Base-by-base conservation (phyloP, 805 yeast genomes). In the Lipomyces mesembrius region DNA sequence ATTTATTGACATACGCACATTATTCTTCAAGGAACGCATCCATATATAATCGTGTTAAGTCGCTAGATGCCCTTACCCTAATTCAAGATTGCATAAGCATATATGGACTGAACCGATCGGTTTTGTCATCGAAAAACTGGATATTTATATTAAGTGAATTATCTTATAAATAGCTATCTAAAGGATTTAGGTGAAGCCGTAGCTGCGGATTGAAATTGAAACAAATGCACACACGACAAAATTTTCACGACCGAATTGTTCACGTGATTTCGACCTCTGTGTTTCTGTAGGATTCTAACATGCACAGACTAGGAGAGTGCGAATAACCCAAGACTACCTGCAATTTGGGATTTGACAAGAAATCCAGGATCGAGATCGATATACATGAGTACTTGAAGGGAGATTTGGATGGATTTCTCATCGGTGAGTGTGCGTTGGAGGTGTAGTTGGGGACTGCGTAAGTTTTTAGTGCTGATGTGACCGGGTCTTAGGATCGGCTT, bases 401-500 rank as follows among this genome's bases (percentile, higher is more conserved):
- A 43, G 22, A 7, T 17, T 43, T n/a, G 52, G 64, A 67, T 67
- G 71, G 71, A 67, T 34, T 43, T 68, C 53, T 62, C 71, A 35
- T 54, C 71, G 51, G 71, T 65, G 57, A 46, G 70, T 51, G 14
- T 37, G 11, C 6, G 12, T 27, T n/a, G 55, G 39, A 3, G 60
- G 7, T 9, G 62, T 12, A 1, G 49, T n/a, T 17, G 17, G 1
- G 20, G n/a, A 8, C 12, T 17, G 17, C 1, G 20, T 12, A 8
- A 22, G 12, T 54, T 39, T 35, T 34, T 56, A 11, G 29, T 57
- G 57, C 57, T 57, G 55, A 60, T 52, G 37, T 12, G 53, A 11
- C 25, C 25, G 14, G 27, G 17, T n/a, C 17, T 14, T 39, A 68
- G 71, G 71, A 68, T 57, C 70, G 66, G 46, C 77, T 80, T 80